phyloP scores from a whole-genome alignment of 140 eudicot species.

The Senecio squalidus region DNA sequence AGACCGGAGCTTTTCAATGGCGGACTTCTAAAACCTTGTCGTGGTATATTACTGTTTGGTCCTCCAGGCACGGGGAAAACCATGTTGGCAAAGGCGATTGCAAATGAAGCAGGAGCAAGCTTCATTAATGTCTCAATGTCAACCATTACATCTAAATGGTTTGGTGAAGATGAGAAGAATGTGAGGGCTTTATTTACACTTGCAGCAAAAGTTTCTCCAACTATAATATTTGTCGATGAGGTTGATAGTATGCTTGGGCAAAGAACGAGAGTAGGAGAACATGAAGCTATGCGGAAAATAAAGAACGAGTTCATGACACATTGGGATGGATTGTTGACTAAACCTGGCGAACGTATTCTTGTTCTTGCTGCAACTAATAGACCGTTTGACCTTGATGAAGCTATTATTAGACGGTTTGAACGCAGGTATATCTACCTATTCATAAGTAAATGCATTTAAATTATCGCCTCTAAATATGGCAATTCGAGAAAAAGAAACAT shows the following conservation, averaged over 20 bases:
- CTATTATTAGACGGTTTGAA: conserved; percentile 85
- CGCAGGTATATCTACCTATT: conserved; percentile 50
- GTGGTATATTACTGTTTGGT: conserved; percentile 85
- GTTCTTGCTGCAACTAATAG: conserved; percentile 94
- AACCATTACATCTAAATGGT: conserved; percentile 97
- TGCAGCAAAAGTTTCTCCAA: conserved; percentile 90
- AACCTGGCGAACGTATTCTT: conserved; percentile 74
- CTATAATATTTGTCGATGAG: conserved; percentile 88
- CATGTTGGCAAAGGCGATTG: conserved; percentile 95
- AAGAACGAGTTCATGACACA: conserved; percentile 94
- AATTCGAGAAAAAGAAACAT: not conserved
- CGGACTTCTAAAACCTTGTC: conserved; percentile 93
- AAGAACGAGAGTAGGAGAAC: conserved; percentile 94
- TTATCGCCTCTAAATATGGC: not conserved
- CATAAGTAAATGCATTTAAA: not conserved
- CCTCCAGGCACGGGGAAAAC: conserved; percentile 99
- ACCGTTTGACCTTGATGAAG: conserved; percentile 95
- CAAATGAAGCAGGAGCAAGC: conserved; percentile 98
- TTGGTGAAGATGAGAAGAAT: conserved; percentile 97
- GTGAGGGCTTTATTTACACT: conserved; percentile 90
- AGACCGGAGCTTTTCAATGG: conserved; percentile 94
- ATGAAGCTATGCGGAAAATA: conserved; percentile 89
- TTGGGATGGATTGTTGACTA: conserved; percentile 91
- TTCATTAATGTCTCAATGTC: conserved; percentile 97
- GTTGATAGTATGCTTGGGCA: conserved; percentile 99